These are phyloP conservation scores for Picea sitchensis DNA, from an alignment of 75 land plant genomes.

Conservation along the genomic window DNA sequence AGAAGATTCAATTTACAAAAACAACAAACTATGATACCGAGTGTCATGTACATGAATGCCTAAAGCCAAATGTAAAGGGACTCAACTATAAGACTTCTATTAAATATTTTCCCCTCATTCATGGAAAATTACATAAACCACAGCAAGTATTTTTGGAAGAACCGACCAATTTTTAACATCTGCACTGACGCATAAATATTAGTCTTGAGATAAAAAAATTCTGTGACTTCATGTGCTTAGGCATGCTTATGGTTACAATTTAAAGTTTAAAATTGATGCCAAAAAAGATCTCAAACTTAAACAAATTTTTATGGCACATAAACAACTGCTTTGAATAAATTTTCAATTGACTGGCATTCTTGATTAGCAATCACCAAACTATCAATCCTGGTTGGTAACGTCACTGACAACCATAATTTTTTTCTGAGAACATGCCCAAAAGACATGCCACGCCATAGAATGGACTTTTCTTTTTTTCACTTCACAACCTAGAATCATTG, in stretches of 20 bases:
- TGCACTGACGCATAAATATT: not conserved
- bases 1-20: too few relatives aligned
- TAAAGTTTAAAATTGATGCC: not conserved
- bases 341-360: not conserved
- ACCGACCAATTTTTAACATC: not conserved
- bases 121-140: not conserved
- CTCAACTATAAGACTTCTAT: not conserved
- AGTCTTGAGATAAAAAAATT: not conserved
- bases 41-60: too few relatives aligned
- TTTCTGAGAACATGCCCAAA: too few relatives aligned
- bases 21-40: not conserved
- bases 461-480: too few relatives aligned
- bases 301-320: not conserved
- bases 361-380: too few relatives aligned
- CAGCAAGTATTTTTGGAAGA: too few relatives aligned
- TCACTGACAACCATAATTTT: too few relatives aligned
- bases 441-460: too few relatives aligned
- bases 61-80: too few relatives aligned
- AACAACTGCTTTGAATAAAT: not conserved
- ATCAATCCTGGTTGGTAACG: too few relatives aligned
- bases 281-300: too few relatives aligned
- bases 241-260: not conserved
- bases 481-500: too few relatives aligned
- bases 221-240: not conserved
- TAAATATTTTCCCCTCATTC: not conserved